Evolutionary conservation across 768 basidiomycete species (phyloP).

Genomic region (Lactifluus hygrophoroides): DNA sequence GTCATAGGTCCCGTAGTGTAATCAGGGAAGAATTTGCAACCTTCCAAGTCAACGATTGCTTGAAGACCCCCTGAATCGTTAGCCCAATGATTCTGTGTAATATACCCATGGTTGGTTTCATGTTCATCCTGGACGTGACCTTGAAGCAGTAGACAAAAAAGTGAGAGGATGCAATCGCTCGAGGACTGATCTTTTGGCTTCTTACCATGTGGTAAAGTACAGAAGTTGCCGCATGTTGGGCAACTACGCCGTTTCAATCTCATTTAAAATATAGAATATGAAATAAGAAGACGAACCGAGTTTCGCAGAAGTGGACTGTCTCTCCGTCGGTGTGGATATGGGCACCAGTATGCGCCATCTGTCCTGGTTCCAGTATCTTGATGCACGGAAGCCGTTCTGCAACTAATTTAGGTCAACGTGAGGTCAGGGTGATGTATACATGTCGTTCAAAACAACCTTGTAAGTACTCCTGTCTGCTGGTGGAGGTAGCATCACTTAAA

Average conservation of each 20-base stretch:
- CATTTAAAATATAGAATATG: not conserved
- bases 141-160: too few relatives aligned
- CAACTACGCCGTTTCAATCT: constrained; percentile 33
- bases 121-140: constrained; percentile 53
- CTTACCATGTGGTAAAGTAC: constrained; percentile 48
- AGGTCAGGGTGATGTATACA: not conserved
- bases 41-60: constrained; percentile 44
- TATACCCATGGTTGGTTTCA: constrained; percentile 54
- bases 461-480: constrained; percentile 49
- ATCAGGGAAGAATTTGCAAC: constrained; percentile 42
- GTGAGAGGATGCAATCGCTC: not conserved
- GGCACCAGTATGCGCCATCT: constrained; percentile 35
- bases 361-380: constrained; percentile 36
- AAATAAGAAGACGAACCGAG: too few relatives aligned
- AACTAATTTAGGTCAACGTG: constrained; percentile 25
- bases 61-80: constrained; percentile 43
- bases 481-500: constrained; percentile 53
- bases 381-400: constrained; percentile 43
- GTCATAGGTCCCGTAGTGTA: constrained; percentile 55
- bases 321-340: constrained; percentile 41
- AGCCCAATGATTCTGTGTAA: constrained; percentile 49
- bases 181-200: not conserved
- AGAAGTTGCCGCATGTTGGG: constrained; percentile 43
- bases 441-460: constrained; percentile 33
- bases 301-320: too few relatives aligned